Evolutionary conservation across 1,139 yeast genomes (phyloP).

Genomic region (Nadsonia starkeyi-henricii): DNA sequence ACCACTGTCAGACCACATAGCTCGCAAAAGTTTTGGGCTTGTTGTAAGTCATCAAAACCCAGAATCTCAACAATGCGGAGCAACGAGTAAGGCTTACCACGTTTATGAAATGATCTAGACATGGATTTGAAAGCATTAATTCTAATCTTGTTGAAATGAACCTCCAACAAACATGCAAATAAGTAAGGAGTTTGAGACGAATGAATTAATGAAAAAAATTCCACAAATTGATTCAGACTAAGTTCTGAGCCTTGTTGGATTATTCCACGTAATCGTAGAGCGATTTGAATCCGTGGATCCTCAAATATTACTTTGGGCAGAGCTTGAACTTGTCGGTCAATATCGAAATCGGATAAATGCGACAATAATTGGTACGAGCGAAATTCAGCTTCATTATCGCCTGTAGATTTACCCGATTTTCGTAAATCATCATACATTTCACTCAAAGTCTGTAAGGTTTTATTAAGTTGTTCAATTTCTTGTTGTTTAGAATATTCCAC

Average conservation of each 20-base stretch:
- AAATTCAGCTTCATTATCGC: slow-evolving; percentile 83
- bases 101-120: slow-evolving; percentile 54
- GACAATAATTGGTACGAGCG: slow-evolving; percentile 75
- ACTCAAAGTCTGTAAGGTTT: slow-evolving; percentile 75
- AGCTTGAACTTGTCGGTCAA: slow-evolving; percentile 61
- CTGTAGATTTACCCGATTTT: slow-evolving; percentile 40
- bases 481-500: slow-evolving; percentile 85
- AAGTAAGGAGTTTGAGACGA: slow-evolving; percentile 50
- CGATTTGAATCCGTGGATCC: slow-evolving; percentile 51
- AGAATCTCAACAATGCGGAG: slow-evolving; percentile 35
- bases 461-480: slow-evolving; percentile 86
- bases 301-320: slow-evolving; percentile 46
- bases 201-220: slow-evolving; percentile 44
- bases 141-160: slow-evolving; percentile 67
- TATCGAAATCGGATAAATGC: slow-evolving; percentile 72
- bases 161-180: slow-evolving; percentile 63
- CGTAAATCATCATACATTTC: slow-evolving; percentile 80
- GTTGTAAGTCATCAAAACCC: slow-evolving; percentile 50
- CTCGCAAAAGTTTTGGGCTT: slow-evolving; percentile 41
- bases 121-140: slow-evolving; percentile 61
- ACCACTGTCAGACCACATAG: slow-evolving; percentile 48
- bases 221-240: slow-evolving; percentile 14
- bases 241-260: slow-evolving; percentile 38
- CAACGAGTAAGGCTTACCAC: slow-evolving; percentile 51
- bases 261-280: slow-evolving; percentile 52